Percentiles rank a stretch among this genome's conserved stretches.
These are phyloP conservation scores for Aspergillus mulundensis DNA, from an alignment of 495 filamentous ascomycete species.

Conservation along the genomic window DNA sequence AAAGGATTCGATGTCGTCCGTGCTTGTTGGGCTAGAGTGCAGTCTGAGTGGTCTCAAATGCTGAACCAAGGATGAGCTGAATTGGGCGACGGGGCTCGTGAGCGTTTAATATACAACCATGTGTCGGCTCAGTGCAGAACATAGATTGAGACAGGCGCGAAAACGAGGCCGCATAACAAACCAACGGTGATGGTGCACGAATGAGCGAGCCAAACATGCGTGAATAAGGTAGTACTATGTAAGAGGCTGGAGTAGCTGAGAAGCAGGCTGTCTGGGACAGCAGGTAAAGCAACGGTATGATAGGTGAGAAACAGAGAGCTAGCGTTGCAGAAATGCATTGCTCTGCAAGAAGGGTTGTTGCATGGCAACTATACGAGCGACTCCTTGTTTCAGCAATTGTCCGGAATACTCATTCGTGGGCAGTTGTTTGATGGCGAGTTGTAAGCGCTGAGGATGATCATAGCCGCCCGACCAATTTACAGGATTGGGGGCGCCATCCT, in stretches of 20 bases:
- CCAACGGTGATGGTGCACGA: conserved; percentile 4
- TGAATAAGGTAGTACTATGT: background rate
- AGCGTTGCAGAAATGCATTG: background rate
- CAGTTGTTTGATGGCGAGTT: background rate
- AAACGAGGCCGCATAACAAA: conserved; percentile 5
- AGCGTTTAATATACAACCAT: conserved; percentile 5
- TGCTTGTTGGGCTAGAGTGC: conserved; percentile 2
- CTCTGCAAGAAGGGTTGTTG: conserved; percentile 10
- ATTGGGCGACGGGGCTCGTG: conserved; percentile 1
- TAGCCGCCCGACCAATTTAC: conserved; percentile 16
- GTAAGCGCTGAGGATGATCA: conserved; percentile 9
- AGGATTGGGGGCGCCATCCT: background rate
- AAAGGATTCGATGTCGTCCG: background rate
- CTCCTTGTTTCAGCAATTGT: background rate
- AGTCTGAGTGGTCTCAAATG: conserved; percentile 1
- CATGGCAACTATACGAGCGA: conserved; percentile 5
- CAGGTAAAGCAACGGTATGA: background rate
- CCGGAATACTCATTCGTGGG: background rate
- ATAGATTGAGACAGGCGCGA: background rate
- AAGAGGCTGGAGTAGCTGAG: background rate
- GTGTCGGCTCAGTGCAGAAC: conserved; percentile 1
- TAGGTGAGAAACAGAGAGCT: background rate
- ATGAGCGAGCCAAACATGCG: background rate
- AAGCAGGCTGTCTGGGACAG: background rate
- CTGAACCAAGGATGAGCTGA: background rate